Base-by-base conservation (phyloP, 768 basidiomycete species). In the Crepidotus variabilis region DNA sequence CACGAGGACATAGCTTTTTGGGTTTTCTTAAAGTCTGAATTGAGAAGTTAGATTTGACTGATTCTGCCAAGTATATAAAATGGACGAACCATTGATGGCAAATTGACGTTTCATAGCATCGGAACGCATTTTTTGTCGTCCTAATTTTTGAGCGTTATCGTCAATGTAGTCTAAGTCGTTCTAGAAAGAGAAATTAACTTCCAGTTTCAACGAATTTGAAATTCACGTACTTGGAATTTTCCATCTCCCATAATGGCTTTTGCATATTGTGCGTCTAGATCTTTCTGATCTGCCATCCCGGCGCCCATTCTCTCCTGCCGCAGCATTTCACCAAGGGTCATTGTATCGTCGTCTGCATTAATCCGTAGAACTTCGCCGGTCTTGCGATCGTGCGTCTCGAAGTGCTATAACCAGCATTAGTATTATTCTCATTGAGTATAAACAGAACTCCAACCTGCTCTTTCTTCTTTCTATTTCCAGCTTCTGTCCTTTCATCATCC, bases 101-200 rank as follows among this genome's bases (percentile, higher is more conserved):
- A 98, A 99, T 62, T 94, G 91, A 47, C 95, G 84, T 69, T 94
- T 98, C 88, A 97, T 93, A 20, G 89, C 92, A 65, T 98, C 96
- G 3, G 88, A 86, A 51, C 94, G 90, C 92, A 98, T 94, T 73
- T 96, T 98, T 71, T 93, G 87, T 55, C 95, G 78, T 36, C 91
- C 92, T 0, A 98, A 79, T 61, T 86, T 88, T 65, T 96, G 96
- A 0, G 94, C 94, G 67, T 98, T 96, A 60, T 98, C 97, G 61
- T 99, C 97, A 60, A 97, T 88, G 63, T 98, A 98, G 47, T 98
- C 97, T 32, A 95, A 74, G 63, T 95, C 84, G 61, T 89, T 88
- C 89, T 94, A 54, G 9, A 43, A 51, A 47, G 13, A 52, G 23
- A 33, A 43, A 57, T 33, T 14, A 48, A 36, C 22, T 51, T 49